A percentile compares a stretch with the other conserved stretches of the same genome.
These are phyloP conservation scores for Davidsoniella australis DNA, from an alignment of 2,329 filamentous ascomycete genomes.

Conservation along the genomic window DNA sequence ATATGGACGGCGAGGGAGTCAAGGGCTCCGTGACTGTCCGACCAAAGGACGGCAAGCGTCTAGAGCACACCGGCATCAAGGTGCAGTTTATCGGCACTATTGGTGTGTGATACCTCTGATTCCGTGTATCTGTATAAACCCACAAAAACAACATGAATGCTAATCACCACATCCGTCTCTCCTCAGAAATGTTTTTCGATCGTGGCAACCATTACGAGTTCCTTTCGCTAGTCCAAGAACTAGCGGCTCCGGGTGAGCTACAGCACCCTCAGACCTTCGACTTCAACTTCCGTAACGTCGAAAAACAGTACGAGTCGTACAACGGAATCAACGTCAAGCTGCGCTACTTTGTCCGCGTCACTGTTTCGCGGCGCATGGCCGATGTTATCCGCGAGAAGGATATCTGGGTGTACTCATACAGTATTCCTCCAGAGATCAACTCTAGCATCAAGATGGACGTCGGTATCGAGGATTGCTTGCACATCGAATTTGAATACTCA, in stretches of 20 bases:
- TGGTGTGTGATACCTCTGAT: slow-evolving; percentile 34
- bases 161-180: neutral
- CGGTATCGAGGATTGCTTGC: slow-evolving; percentile 94
- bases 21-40: slow-evolving; percentile 89
- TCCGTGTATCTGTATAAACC: slow-evolving; percentile 2
- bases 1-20: slow-evolving; percentile 96
- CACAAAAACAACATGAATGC: slow-evolving; percentile 5
- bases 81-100: slow-evolving; percentile 99
- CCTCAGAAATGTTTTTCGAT: slow-evolving; percentile 95
- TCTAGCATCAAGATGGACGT: slow-evolving; percentile 99
- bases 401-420: slow-evolving; percentile 98
- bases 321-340: slow-evolving; percentile 99
- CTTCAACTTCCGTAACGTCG: slow-evolving; percentile 99
- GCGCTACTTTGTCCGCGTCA: slow-evolving; percentile 94
- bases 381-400: slow-evolving; percentile 98
- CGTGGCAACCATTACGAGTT: slow-evolving; percentile 99
- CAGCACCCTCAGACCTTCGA: slow-evolving; percentile 97
- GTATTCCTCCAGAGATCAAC: slow-evolving; percentile 95
- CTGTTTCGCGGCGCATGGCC: slow-evolving; percentile 89
- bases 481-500: slow-evolving; percentile 99
- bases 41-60: slow-evolving; percentile 92
- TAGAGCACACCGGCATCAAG: slow-evolving; percentile 98
- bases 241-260: slow-evolving; percentile 89
- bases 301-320: slow-evolving; percentile 99
- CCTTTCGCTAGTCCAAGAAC: slow-evolving; percentile 87